Evolutionary conservation across 2,329 filamentous ascomycete genomes (phyloP).

Genomic region (Alternaria triticimaculans): DNA sequence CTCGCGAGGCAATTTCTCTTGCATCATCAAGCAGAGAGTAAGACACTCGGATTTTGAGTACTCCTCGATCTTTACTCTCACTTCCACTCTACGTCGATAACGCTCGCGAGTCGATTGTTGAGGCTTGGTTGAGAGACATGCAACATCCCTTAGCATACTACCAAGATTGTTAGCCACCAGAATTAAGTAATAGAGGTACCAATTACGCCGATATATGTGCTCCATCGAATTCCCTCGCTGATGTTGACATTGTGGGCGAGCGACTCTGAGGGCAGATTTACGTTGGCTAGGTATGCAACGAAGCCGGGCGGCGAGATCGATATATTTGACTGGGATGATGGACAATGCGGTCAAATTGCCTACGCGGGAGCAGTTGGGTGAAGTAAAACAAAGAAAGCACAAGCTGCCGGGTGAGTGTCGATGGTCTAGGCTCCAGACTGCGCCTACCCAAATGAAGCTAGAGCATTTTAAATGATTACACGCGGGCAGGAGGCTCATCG

Average conservation of each 20-base stretch:
- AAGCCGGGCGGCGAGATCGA: neutral
- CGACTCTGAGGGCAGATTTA: neutral
- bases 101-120: neutral
- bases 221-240: neutral
- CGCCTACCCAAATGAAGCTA: neutral
- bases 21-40: neutral
- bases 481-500: neutral
- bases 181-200: neutral
- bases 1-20: neutral
- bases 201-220: neutral
- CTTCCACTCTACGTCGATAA: neutral
- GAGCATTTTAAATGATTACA: neutral
- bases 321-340: neutral
- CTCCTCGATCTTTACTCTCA: neutral
- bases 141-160: neutral
- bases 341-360: neutral
- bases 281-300: neutral
- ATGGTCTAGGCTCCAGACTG: neutral
- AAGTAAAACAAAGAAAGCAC: neutral
- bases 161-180: neutral
- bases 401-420: neutral
- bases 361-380: neutral
- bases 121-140: neutral
- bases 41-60: neutral
- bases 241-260: neutral